phyloP scores from a whole-genome alignment of 352 stramenopile species.

The Phytophthora pistaciae region DNA sequence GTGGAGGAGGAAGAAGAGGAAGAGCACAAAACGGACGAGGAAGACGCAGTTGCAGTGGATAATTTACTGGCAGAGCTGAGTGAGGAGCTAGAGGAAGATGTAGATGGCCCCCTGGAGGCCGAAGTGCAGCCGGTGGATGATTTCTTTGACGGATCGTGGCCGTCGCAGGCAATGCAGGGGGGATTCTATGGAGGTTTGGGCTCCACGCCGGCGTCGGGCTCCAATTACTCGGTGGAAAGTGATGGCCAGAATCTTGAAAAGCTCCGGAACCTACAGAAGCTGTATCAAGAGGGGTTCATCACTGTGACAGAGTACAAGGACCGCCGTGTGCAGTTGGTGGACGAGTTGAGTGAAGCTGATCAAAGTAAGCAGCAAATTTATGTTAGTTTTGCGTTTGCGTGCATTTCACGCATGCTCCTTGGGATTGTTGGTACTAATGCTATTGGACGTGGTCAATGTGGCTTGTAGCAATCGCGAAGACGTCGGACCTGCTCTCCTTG shows the following conservation, averaged over 20 bases:
- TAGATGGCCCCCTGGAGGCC: slow-evolving; percentile 19
- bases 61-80: slow-evolving; percentile 21
- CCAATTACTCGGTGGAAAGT: slow-evolving; percentile 32
- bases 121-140: slow-evolving; percentile 14
- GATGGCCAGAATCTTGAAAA: slow-evolving; percentile 67
- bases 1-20: slow-evolving; percentile 34
- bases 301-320: slow-evolving; percentile 85
- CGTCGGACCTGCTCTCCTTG: slow-evolving; percentile 62
- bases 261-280: slow-evolving; percentile 72
- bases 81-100: slow-evolving; percentile 24
- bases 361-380: slow-evolving; percentile 52
- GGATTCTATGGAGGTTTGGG: slow-evolving; percentile 3
- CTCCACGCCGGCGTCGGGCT: slow-evolving; percentile 3
- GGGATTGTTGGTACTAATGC: slow-evolving; percentile 13
- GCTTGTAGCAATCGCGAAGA: slow-evolving; percentile 60
- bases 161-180: slow-evolving; percentile 10
- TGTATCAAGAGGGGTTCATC: slow-evolving; percentile 85
- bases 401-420: background rate
- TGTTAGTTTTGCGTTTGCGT: background rate
- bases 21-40: slow-evolving; percentile 36
- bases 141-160: slow-evolving; percentile 33
- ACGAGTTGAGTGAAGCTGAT: slow-evolving; percentile 62
- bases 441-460: slow-evolving; percentile 3
- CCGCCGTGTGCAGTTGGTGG: slow-evolving; percentile 69
- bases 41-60: slow-evolving; percentile 20